phyloP scores from a whole-genome alignment of 345 rosid genomes.

The Trapa bicornis region DNA sequence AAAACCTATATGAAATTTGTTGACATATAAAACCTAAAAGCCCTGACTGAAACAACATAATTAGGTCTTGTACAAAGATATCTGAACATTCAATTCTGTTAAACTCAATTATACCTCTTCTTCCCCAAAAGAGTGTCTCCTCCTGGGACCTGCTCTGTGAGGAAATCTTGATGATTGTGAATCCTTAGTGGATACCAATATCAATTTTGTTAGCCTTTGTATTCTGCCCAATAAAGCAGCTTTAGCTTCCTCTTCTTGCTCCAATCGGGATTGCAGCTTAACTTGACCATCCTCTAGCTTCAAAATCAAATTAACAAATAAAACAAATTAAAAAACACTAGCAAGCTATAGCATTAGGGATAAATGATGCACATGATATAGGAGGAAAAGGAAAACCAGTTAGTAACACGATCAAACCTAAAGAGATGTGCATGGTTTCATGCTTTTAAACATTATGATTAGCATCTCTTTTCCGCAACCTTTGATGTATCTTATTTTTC shows the following conservation, averaged over 20 bases:
- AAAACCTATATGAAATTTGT: not conserved
- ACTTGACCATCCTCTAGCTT: slow-evolving; percentile 98
- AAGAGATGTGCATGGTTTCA: not conserved
- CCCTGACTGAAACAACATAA: not conserved
- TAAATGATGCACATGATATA: not conserved
- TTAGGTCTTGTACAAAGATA: not conserved
- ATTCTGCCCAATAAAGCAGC: slow-evolving; percentile 92
- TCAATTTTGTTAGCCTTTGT: slow-evolving; percentile 84
- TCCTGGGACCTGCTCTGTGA: slow-evolving; percentile 60
- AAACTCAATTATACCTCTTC: slow-evolving; percentile 57
- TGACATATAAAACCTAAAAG: not conserved
- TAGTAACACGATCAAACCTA: too few species aligned
- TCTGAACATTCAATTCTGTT: not conserved
- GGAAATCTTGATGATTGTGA: slow-evolving; percentile 66
- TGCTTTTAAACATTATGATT: not conserved
- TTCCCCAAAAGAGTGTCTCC: slow-evolving; percentile 99
- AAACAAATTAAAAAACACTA: not conserved
- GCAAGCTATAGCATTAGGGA: not conserved
- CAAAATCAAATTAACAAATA: slow-evolving; percentile 15
- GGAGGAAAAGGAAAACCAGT: not conserved
- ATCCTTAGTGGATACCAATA: slow-evolving; percentile 84
- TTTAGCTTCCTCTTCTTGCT: slow-evolving; percentile 99
- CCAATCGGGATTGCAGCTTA: slow-evolving; percentile 86
- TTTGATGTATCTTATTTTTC: not conserved
- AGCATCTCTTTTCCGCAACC: not conserved